Base-by-base conservation (phyloP, 2,329 filamentous ascomycete species). In the Nannizzia gypsea region DNA sequence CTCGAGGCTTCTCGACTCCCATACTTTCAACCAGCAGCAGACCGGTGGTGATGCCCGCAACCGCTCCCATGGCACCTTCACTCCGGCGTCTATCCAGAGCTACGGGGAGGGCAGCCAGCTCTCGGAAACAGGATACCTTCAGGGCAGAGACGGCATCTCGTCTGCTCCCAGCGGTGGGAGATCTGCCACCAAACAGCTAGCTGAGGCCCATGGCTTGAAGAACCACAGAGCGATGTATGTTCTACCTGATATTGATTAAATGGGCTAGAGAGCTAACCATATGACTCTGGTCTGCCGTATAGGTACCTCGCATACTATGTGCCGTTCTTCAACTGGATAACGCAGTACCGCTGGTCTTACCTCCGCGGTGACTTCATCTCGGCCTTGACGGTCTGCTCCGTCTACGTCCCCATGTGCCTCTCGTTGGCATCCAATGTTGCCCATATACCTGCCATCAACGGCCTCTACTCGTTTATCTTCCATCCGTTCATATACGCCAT, bases 381-480 rank as follows among this genome's bases (percentile, higher is more conserved):
- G 6, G 91, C 92, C 56, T 72, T 97, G 63, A 97, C 93, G n/a
- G 87, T 99, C 77, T 89, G 92, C n/a, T 96, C 91, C 26, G 93
- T 99, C 76, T 99, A 99, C 72, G 87, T 99, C 40, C 93, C 93
- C 57, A 96, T 99, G 91, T 88, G 90, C 0, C 81, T 99, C 13
- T 97, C 93, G 0, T 87, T 95, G 64, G 90, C 93, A 59, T 85
- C 89, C 44, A 97, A 97, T 69, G 84, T 99, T 46, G 90, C 88
- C 4, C 93, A 97, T 70, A 84, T 96, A 1, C 90, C 92, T 6
- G 88, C 93, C 0, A 91, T 97, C 67, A 92, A 96, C 69, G 93
- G 93, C 0, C 80, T 99, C 2, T 99, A 97, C 74, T 84, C 89
- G 15, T 97, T 96, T 71, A 89, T 95, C 63, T 89, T 97, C 76